Evolutionary conservation across 2,329 filamentous ascomycete genomes (phyloP).

Genomic region (Ilyonectria mors-panacis): DNA sequence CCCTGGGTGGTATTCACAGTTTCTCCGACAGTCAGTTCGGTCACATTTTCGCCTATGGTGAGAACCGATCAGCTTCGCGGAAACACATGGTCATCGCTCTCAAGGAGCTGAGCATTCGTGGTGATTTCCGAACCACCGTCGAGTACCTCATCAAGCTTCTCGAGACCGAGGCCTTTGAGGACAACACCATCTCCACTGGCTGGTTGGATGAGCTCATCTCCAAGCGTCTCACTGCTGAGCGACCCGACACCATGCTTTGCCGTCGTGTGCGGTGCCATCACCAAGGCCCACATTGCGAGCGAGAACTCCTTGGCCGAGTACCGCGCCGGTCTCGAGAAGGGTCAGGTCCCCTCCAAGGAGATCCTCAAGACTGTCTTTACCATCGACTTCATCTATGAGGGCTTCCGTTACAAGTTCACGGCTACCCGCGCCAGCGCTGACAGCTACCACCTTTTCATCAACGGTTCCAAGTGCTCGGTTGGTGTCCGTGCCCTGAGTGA

Average conservation of each 20-base stretch:
- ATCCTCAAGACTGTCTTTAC: conserved; percentile 98
- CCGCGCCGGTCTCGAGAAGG: conserved; percentile 90
- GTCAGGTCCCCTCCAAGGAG: conserved; percentile 96
- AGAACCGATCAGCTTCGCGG: conserved; percentile 94
- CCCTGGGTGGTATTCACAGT: conserved; percentile 96
- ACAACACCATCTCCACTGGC: conserved; percentile 98
- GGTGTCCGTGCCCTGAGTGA: conserved; percentile 94
- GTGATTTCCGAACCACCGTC: conserved; percentile 98
- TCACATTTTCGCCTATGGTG: conserved; percentile 99
- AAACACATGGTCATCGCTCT: conserved; percentile 99
- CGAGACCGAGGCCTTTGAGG: conserved; percentile 97
- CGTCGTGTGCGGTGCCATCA: conserved; percentile 95
- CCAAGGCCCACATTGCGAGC: conserved; percentile 95
- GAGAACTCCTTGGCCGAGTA: conserved; percentile 92
- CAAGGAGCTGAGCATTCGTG: conserved; percentile 99
- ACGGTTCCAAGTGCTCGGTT: conserved; percentile 95
- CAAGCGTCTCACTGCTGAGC: conserved; percentile 96
- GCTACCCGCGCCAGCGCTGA: conserved; percentile 92
- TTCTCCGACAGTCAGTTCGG: conserved; percentile 99
- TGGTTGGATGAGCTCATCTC: conserved; percentile 99
- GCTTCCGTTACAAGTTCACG: conserved; percentile 96
- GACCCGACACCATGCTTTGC: conserved; percentile 95
- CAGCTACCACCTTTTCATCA: conserved; percentile 98
- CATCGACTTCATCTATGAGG: conserved; percentile 99
- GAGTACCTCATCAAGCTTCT: conserved; percentile 99